Evolutionary conservation across 306 rosid species (phyloP).

Genomic region (Dalbergia cochinchinensis): DNA sequence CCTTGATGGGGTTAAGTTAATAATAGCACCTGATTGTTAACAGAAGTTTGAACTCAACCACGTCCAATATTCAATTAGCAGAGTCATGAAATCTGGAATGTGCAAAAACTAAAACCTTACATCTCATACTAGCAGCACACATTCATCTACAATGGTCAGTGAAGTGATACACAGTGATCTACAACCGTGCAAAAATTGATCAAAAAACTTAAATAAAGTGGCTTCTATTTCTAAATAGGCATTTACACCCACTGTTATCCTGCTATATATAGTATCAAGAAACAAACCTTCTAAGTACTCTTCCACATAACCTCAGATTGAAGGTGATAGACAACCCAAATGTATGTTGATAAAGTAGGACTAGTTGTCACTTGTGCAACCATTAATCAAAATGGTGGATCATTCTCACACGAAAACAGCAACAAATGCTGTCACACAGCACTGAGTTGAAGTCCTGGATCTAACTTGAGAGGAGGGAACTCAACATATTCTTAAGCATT

Average conservation of each 20-base stretch:
- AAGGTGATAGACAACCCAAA: slow-evolving; percentile 34
- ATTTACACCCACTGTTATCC: slow-evolving; percentile 43
- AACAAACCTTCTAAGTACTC: slow-evolving; percentile 36
- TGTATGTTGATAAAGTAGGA: slow-evolving; percentile 28
- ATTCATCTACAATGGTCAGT: slow-evolving; percentile 1
- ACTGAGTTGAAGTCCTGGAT: slow-evolving; percentile 16
- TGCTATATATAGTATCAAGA: slow-evolving; percentile 20
- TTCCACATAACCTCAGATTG: slow-evolving; percentile 24
- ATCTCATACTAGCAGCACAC: slow-evolving; percentile 27
- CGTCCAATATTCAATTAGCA: background rate
- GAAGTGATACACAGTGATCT: slow-evolving; percentile 44
- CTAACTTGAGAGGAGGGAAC: slow-evolving; percentile 40
- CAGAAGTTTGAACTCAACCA: slow-evolving; percentile 7
- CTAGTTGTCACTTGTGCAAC: slow-evolving; percentile 27
- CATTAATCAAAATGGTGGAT: slow-evolving; percentile 22
- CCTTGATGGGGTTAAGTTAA: slow-evolving; percentile 8
- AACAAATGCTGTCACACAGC: slow-evolving; percentile 33
- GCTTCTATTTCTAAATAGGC: slow-evolving; percentile 32
- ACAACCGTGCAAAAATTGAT: slow-evolving; percentile 26
- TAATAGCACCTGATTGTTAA: background rate
- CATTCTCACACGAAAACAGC: slow-evolving; percentile 20
- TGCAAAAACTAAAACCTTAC: slow-evolving; percentile 22
- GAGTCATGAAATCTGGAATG: background rate
- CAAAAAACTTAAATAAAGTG: slow-evolving; percentile 18
- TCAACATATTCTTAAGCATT: slow-evolving; percentile 35